Evolutionary conservation across 2,329 filamentous ascomycete species (phyloP), one percentile per base, ranked within the genome.

Genomic region (Diaporthe citrichinensis): DNA sequence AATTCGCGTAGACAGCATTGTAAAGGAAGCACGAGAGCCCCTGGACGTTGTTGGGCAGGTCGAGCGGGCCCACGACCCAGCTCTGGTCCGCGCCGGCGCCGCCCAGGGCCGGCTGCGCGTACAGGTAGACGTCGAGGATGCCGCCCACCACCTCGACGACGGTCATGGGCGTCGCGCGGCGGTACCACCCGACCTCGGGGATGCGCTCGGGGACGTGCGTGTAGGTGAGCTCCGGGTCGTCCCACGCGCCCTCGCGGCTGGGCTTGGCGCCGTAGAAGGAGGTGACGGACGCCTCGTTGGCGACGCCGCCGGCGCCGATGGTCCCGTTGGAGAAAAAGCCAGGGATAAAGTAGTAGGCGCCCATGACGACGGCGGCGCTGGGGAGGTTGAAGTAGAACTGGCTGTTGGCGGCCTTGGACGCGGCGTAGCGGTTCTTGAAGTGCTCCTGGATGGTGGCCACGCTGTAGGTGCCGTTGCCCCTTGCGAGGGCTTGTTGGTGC

Each of bases 191-290:
- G 20, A 2, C 36, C 59, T 77, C 75, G 15, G 75, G 76, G 59
- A 77, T 77, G 10, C 76, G 72, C 72, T 77, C 76, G 1, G 76
- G 71, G 7, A 77, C 72, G 34, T 74, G 74, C 15, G 74, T 76
- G 72, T 77, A 77, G 7, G 67, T 67, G 51, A 77, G 74, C 17
- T 68, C 34, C 25, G 74, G 65, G 36, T 76, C 72, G 34, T 59
- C 17, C 76, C 76, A 77, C 25, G 76, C 76, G 28, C 34, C 44
- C 3, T 46, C 49, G 51, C 65, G 53, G 53, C 39, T 41, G 20
- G 76, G 76, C 72, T 74, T 76, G n/a, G 76, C 76, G 59, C 76
- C 76, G 74, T 77, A 77, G 68, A 77, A 77, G 59, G 74, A 76
- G 15, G 76, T 77, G 67, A 77, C 72, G 72, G 76, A 77, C 28